Conservation (phyloP, 345 rosid species). For the Rhizophora apiculata region DNA sequence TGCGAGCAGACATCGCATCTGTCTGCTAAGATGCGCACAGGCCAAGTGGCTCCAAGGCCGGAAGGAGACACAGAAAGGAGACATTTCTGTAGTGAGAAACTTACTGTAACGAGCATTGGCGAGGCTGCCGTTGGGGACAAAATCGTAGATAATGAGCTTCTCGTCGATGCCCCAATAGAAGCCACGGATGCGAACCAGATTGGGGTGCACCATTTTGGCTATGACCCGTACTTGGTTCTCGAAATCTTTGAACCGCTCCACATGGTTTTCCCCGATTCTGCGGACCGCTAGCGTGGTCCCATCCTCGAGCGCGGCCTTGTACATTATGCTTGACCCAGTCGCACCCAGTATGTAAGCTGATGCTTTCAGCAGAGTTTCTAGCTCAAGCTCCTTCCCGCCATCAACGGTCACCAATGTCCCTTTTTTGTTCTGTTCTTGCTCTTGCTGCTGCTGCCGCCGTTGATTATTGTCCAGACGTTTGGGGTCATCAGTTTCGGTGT, state of each 20-base stretch:
- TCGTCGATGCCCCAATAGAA: conserved; percentile 39
- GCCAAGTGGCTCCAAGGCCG: too few species aligned
- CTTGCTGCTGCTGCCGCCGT: conserved; percentile 24
- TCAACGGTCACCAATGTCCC: conserved; percentile 78
- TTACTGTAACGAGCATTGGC: conserved; percentile 81
- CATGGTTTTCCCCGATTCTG: conserved; percentile 69
- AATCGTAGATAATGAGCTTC: conserved; percentile 35
- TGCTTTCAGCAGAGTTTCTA: conserved; percentile 77
- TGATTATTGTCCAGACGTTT: conserved; percentile 30
- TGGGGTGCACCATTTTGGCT: conserved; percentile 78
- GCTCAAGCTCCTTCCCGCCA: conserved; percentile 64
- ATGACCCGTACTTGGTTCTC: conserved; percentile 76
- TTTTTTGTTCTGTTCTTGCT: conserved; percentile 41
- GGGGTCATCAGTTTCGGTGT: conserved; percentile 29
- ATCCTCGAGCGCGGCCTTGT: conserved; percentile 89
- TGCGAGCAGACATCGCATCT: conserved; percentile 8
- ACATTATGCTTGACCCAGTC: conserved; percentile 87
- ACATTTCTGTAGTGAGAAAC: conserved; percentile 13
- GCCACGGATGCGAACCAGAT: conserved; percentile 83
- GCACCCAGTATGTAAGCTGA: conserved; percentile 91
- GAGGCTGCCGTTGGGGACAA: conserved; percentile 35
- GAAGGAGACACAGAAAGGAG: neutral
- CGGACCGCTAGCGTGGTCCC: conserved; percentile 82
- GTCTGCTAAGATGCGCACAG: conserved; percentile 31
- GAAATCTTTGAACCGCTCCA: conserved; percentile 80